phyloP scores from a whole-genome alignment of 495 filamentous ascomycete genomes.

The Neurospora tetrasperma region DNA sequence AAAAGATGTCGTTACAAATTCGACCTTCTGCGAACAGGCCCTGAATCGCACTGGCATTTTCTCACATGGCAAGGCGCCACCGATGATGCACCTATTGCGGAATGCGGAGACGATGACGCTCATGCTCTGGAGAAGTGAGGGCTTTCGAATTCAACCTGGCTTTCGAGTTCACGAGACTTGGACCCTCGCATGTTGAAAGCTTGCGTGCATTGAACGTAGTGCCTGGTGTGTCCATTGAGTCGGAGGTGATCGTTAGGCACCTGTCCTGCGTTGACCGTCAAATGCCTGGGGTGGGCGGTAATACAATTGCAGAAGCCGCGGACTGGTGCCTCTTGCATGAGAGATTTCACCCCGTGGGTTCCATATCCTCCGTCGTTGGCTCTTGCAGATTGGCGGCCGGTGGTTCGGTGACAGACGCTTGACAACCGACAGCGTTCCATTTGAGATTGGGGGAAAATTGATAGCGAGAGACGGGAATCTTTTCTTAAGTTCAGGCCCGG shows the following conservation, averaged over 20 bases:
- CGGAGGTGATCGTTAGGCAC: background rate
- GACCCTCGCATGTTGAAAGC: background rate
- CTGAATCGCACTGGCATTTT: background rate
- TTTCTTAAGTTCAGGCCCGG: background rate
- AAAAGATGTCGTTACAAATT: background rate
- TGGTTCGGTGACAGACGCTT: background rate
- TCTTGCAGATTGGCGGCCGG: background rate
- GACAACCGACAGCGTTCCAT: background rate
- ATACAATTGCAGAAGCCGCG: background rate
- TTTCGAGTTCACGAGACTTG: background rate
- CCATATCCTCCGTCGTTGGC: background rate
- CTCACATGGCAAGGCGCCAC: background rate
- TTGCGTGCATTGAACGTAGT: background rate
- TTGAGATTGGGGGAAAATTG: background rate
- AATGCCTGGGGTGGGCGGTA: background rate
- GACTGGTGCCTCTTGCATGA: background rate
- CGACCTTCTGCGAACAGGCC: background rate
- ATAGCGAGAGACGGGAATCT: background rate
- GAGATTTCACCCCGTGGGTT: background rate
- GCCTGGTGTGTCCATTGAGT: background rate
- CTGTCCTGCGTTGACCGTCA: background rate
- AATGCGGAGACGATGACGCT: background rate
- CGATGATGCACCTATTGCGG: background rate
- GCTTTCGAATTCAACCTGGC: background rate
- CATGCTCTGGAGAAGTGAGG: background rate